Conservation (phyloP, 192 early-diverging fungal species). For the Coemansia sp. region DNA sequence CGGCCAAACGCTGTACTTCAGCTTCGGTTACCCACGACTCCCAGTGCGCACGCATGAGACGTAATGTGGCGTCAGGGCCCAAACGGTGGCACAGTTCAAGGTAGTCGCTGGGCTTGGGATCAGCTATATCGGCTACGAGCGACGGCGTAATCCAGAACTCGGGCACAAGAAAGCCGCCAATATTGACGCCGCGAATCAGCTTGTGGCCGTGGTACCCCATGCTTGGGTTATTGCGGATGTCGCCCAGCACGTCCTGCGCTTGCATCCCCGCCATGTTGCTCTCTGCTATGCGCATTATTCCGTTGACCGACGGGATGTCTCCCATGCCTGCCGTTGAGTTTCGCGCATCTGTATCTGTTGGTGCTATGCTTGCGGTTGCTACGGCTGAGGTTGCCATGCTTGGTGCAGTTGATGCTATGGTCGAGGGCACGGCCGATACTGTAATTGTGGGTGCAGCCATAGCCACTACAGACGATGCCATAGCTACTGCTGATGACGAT, state of each 20-base stretch:
- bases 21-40: conserved; percentile 59
- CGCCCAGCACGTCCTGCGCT: conserved; percentile 20
- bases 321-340: no score
- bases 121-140: conserved; percentile 39
- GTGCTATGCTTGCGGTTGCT: neutral
- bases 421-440: neutral
- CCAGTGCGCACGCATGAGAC: conserved; percentile 54
- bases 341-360: no score
- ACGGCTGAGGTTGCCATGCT: neutral
- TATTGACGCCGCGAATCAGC: conserved; percentile 58
- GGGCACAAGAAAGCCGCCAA: conserved; percentile 62
- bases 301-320: neutral
- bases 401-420: no score
- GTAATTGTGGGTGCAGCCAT: neutral
- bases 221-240: conserved; percentile 37
- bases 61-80: conserved; percentile 37
- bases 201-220: conserved; percentile 50
- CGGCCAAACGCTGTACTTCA: conserved; percentile 55
- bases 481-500: neutral
- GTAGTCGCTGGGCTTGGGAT: conserved; percentile 53
- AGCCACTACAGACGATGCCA: neutral
- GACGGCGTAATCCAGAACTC: conserved; percentile 63
- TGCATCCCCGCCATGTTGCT: neutral
- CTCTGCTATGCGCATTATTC: conserved; percentile 18
- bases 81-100: conserved; percentile 54